These are phyloP conservation scores for Caloboletus inedulis DNA, from an alignment of 1,284 basidiomycete genomes.

Conservation along the genomic window DNA sequence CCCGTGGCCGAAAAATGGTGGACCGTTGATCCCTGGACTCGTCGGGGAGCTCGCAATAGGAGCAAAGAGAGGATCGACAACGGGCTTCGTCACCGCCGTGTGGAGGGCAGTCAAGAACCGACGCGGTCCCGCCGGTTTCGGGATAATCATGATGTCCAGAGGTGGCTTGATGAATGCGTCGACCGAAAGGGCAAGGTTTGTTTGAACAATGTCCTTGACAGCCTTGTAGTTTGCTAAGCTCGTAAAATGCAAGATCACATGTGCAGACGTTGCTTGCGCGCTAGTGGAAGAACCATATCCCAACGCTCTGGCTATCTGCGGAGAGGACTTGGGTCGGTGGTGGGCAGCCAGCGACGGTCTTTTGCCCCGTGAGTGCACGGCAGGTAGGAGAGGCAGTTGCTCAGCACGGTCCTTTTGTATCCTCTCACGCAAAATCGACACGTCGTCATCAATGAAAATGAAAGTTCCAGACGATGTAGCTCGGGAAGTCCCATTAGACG, in stretches of 20 bases:
- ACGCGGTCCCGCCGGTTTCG: slow-evolving; percentile 91
- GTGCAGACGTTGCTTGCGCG: slow-evolving; percentile 34
- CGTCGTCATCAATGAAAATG: slow-evolving; percentile 87
- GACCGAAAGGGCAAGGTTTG: slow-evolving; percentile 49
- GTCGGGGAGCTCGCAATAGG: slow-evolving; percentile 91
- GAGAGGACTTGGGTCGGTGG: slow-evolving; percentile 75
- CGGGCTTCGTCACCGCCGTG: slow-evolving; percentile 79
- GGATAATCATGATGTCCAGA: slow-evolving; percentile 91
- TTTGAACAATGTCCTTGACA: slow-evolving; percentile 82
- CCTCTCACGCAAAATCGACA: slow-evolving; percentile 68
- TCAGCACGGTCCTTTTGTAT: slow-evolving; percentile 58
- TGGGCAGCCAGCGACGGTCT: slow-evolving; percentile 69
- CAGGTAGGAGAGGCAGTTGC: slow-evolving; percentile 48
- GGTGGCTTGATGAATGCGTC: slow-evolving; percentile 37
- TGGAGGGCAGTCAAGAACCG: slow-evolving; percentile 87
- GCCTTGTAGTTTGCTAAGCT: slow-evolving; percentile 84
- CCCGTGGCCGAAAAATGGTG: slow-evolving; percentile 43
- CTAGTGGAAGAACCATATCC: slow-evolving; percentile 35
- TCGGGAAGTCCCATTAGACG: slow-evolving; percentile 24
- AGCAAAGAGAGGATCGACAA: slow-evolving; percentile 84
- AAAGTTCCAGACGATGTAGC: slow-evolving; percentile 47
- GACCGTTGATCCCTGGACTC: slow-evolving; percentile 53
- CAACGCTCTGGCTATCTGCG: slow-evolving; percentile 63
- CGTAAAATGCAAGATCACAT: slow-evolving; percentile 86
- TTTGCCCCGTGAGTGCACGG: slow-evolving; percentile 48